A percentile compares a stretch with the other conserved stretches of the same genome.
These are phyloP conservation scores for Plectranthus barbatus DNA, from an alignment of 257 asterid species.

Conservation along the genomic window DNA sequence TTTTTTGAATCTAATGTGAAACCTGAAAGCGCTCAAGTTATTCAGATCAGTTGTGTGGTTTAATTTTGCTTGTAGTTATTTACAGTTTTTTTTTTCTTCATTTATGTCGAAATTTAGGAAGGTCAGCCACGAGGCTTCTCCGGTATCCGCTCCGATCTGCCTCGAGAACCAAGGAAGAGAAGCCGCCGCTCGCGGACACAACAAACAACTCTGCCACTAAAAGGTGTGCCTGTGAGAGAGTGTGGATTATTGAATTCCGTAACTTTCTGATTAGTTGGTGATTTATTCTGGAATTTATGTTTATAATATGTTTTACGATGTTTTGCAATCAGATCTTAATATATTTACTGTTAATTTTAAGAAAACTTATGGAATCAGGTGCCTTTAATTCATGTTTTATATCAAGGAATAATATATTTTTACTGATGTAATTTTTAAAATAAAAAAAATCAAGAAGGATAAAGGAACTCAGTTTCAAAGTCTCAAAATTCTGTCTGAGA, in stretches of 20 bases:
- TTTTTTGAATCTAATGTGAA: background rate
- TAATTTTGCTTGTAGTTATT: background rate
- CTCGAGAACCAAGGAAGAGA: constrained; percentile 50
- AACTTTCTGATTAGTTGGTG: background rate
- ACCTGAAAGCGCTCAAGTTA: no score
- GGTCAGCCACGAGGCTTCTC: constrained; percentile 59
- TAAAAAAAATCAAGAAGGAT: background rate
- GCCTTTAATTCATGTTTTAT: background rate
- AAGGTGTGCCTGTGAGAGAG: constrained; percentile 19
- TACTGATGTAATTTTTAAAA: background rate
- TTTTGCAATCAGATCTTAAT: background rate
- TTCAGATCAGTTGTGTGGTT: background rate
- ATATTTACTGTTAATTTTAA: background rate
- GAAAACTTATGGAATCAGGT: background rate
- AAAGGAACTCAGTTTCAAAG: background rate
- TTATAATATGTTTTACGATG: background rate
- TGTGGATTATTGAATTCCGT: background rate
- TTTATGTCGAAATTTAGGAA: constrained; percentile 20
- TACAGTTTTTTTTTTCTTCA: background rate
- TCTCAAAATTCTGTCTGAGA: background rate
- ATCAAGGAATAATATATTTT: background rate
- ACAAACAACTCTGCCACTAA: constrained; percentile 43
- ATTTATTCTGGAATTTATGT: background rate
- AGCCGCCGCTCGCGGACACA: constrained; percentile 50
- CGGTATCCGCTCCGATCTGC: constrained; percentile 91